These are phyloP conservation scores for Globisporangium uncinulatum DNA, from an alignment of 352 stramenopile genomes.

Conservation along the genomic window DNA sequence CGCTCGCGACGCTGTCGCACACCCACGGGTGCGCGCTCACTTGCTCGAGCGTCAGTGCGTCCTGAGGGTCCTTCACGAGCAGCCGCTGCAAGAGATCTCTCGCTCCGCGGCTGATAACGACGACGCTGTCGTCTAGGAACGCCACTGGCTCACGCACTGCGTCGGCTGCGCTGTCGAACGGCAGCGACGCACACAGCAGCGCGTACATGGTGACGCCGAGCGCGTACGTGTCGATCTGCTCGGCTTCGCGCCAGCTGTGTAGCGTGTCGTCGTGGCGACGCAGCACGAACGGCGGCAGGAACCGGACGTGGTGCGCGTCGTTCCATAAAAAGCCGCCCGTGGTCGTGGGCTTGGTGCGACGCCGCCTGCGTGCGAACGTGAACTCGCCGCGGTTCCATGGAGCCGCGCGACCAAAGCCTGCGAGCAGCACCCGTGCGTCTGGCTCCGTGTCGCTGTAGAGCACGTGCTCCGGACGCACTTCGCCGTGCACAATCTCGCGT, in stretches of 20 bases:
- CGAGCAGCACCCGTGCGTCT: constrained; percentile 54
- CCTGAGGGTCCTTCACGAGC: constrained; percentile 42
- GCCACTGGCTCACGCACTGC: constrained; percentile 20
- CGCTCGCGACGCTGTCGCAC: constrained; percentile 33
- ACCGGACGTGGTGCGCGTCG: constrained; percentile 46
- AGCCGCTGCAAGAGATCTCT: constrained; percentile 53
- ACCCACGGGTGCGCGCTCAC: constrained; percentile 66
- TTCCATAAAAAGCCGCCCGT: constrained; percentile 39
- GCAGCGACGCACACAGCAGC: constrained; percentile 55
- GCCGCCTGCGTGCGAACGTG: constrained; percentile 19
- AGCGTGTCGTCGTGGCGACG: constrained; percentile 23
- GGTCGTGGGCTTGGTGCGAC: background rate
- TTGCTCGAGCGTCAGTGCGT: constrained; percentile 53
- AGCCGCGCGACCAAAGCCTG: constrained; percentile 54
- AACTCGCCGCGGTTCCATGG: constrained; percentile 24
- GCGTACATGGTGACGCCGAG: constrained; percentile 71
- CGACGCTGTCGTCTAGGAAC: constrained; percentile 17
- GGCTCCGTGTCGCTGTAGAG: constrained; percentile 64
- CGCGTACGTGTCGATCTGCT: constrained; percentile 68
- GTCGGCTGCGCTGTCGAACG: constrained; percentile 23
- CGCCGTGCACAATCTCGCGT: constrained; percentile 47
- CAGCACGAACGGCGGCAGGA: constrained; percentile 60
- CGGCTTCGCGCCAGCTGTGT: constrained; percentile 44
- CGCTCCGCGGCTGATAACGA: constrained; percentile 46
- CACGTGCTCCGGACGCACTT: constrained; percentile 70